phyloP scores from a whole-genome alignment of 768 basidiomycete species.

The Termitomyces titanicus region DNA sequence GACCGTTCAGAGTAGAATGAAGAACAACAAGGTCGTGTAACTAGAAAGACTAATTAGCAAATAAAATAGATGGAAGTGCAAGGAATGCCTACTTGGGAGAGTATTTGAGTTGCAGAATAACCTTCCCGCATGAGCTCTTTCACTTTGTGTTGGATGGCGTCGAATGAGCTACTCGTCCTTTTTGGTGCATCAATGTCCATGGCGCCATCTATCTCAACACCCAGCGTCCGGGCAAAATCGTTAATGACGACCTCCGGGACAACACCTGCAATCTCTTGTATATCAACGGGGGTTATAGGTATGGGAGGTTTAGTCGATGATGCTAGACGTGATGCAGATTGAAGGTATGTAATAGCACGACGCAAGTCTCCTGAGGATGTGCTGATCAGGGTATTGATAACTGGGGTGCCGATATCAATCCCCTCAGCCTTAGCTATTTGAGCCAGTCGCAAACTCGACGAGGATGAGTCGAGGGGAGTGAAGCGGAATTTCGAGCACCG shows the following conservation, averaged over 20 bases:
- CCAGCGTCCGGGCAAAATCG: conserved; percentile 65
- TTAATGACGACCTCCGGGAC: conserved; percentile 75
- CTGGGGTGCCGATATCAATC: conserved; percentile 51
- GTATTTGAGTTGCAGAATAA: conserved; percentile 86
- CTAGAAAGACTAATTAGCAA: conserved; percentile 37
- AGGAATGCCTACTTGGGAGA: conserved; percentile 68
- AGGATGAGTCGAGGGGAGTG: conserved; percentile 80
- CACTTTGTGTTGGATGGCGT: conserved; percentile 65
- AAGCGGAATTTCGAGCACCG: conserved; percentile 99
- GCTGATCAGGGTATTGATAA: conserved; percentile 69
- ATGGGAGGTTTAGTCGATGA: conserved; percentile 68
- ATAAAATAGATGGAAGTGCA: conserved; percentile 5
- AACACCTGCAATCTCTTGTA: conserved; percentile 97
- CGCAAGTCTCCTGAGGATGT: conserved; percentile 91
- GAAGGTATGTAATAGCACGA: conserved; percentile 95
- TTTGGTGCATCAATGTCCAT: conserved; percentile 48
- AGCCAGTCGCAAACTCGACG: conserved; percentile 69
- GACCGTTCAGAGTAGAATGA: conserved; percentile 76
- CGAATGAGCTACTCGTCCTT: conserved; percentile 42
- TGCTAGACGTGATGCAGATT: conserved; percentile 89
- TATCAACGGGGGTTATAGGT: conserved; percentile 70
- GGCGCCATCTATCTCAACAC: conserved; percentile 56
- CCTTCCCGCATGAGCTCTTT: conserved; percentile 80
- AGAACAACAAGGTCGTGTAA: conserved; percentile 85
- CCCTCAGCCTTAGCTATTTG: conserved; percentile 80